These are phyloP conservation scores for Candida chauliodis DNA, from an alignment of 805 yeast genomes.

Conservation along the genomic window DNA sequence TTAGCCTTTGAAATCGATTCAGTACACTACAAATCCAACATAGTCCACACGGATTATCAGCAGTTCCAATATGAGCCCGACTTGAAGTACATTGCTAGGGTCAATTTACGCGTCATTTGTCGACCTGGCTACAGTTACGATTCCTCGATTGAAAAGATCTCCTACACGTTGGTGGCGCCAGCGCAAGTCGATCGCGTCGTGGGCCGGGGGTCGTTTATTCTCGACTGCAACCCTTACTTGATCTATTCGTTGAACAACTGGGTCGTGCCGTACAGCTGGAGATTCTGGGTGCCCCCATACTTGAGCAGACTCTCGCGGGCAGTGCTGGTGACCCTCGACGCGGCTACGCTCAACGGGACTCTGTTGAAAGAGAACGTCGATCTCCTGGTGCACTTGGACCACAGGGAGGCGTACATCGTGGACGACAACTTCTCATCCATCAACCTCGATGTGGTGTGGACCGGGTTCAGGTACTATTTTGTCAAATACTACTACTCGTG, in stretches of 20 bases:
- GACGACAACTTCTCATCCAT: slow-evolving; percentile 15
- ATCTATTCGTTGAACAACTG: slow-evolving; percentile 28
- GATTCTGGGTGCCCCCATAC: slow-evolving; percentile 36
- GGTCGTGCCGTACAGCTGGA: slow-evolving; percentile 33
- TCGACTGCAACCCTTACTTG: slow-evolving; percentile 30
- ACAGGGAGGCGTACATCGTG: slow-evolving; percentile 11
- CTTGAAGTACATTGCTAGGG: slow-evolving; percentile 3
- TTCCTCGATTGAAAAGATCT: slow-evolving; percentile 5
- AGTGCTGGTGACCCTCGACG: neutral
- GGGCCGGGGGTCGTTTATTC: slow-evolving; percentile 12
- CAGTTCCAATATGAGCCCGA: slow-evolving; percentile 10
- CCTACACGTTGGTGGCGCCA: slow-evolving; percentile 8
- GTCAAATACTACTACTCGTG: slow-evolving; percentile 31
- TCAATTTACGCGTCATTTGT: slow-evolving; percentile 9
- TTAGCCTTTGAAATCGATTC: slow-evolving; percentile 7
- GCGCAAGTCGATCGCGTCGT: neutral
- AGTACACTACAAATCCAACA: neutral
- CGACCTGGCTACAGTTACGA: slow-evolving; percentile 2
- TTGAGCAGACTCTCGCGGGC: slow-evolving; percentile 13
- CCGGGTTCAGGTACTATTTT: slow-evolving; percentile 40
- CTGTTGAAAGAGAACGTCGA: neutral
- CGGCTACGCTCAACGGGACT: neutral
- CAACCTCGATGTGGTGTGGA: slow-evolving; percentile 32
- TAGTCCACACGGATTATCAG: neutral
- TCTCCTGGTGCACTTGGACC: neutral